Evolutionary conservation across 2,329 filamentous ascomycete species (phyloP), one percentile per base, ranked within the genome.

Genomic region (Arthroderma sp.): DNA sequence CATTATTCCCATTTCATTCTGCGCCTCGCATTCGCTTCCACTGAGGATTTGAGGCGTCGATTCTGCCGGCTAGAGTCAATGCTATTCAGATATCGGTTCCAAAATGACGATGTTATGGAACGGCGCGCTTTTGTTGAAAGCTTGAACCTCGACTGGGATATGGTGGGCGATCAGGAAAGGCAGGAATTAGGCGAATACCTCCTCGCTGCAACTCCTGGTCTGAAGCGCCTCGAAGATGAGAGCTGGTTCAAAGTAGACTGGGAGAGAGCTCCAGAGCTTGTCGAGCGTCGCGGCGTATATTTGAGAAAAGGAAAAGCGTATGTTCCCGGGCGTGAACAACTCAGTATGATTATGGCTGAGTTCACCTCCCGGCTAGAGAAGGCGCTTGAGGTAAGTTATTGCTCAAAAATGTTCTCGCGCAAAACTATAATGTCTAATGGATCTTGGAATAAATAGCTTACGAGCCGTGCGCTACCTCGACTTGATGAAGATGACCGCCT

Each of bases 1-100:
- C 91, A 98, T 65, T 98, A 96, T 66, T 91, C 85, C 45, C 91
- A 98, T 64, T 98, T 95, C 61, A 98, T 96, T 49, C 75, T 98
- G 4, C 80, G 91, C 0, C 77, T 98, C 37, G 91, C 91, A 1
- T 98, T 98, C 58, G 80, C 88, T 0, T 80, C 83, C 2, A 95
- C 89, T 0, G 87, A 94, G 59, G 91, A 98, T 57, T 71, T 96
- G 33, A 80, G 91, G 36, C 76, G 83, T 50, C 80, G 91, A 27
- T 98, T 96, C 58, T 76, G 80, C 3, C 78, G 88, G 32, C 78
- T 93, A 3, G 91, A 98, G 65, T 85, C 84, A 0, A 85, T 84
- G 75, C 73, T 98, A 1, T 98, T 98, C 64, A 78, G 82, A 49
- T 68, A 95, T 52, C 74, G 91, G 4, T 82, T 94, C 56, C 76